Percentiles rank a stretch among this genome's conserved stretches.
These are phyloP conservation scores for Ilyonectria destructans DNA, from an alignment of 2,329 filamentous ascomycete species.

Conservation along the genomic window DNA sequence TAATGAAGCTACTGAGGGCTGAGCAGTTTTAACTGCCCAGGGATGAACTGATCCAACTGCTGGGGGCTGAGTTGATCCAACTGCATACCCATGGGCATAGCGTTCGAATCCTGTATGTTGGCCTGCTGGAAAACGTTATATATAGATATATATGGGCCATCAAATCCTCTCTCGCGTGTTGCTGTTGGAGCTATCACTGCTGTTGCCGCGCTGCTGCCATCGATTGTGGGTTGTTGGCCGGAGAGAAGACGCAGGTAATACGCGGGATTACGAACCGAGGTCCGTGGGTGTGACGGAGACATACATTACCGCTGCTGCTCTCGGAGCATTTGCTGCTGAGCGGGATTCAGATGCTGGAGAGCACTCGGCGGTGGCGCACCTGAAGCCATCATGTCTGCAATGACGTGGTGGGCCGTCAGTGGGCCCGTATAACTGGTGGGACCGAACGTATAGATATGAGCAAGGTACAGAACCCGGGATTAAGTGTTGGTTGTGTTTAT, in stretches of 20 bases:
- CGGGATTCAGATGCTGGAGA: constrained; percentile 80
- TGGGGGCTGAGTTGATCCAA: constrained; percentile 57
- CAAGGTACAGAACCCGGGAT: no score
- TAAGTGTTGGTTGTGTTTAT: no score
- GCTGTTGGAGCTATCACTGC: constrained; percentile 72
- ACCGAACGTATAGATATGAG: no score
- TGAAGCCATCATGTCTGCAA: constrained; percentile 67
- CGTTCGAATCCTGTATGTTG: constrained; percentile 63
- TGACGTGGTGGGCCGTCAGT: no score
- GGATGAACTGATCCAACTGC: no score
- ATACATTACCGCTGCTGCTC: constrained; percentile 64
- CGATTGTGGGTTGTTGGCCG: constrained; percentile 57
- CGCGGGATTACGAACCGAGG: constrained; percentile 13
- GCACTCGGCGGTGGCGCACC: constrained; percentile 82
- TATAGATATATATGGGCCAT: constrained; percentile 60
- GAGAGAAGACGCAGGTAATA: constrained; percentile 31
- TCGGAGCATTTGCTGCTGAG: constrained; percentile 71
- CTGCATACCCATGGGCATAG: constrained; percentile 71
- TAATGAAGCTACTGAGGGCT: constrained; percentile 68
- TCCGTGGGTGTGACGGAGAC: constrained; percentile 33
- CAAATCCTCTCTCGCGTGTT: constrained; percentile 68
- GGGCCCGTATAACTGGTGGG: no score
- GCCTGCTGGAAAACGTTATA: constrained; percentile 62
- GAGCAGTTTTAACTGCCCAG: constrained; percentile 49
- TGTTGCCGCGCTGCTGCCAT: constrained; percentile 67